phyloP scores from a whole-genome alignment of 345 rosid genomes.

The Salix caprea region DNA sequence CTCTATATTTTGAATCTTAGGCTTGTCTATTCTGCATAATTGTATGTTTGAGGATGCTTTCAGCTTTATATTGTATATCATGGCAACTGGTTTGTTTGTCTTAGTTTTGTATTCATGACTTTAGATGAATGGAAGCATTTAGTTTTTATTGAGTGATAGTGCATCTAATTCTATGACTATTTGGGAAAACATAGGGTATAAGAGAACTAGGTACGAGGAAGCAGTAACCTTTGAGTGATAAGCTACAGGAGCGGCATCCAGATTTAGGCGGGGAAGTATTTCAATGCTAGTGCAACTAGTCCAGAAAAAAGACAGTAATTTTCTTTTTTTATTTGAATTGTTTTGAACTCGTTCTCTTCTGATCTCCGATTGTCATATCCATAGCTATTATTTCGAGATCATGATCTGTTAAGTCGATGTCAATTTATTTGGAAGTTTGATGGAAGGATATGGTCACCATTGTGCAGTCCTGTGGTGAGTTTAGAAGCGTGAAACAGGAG shows the following conservation, averaged over 20 bases:
- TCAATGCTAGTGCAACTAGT: neutral
- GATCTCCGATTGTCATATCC: neutral
- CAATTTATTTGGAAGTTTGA: neutral
- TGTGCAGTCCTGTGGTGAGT: neutral
- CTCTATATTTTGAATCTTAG: neutral
- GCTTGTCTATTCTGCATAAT: neutral
- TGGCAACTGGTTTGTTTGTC: neutral
- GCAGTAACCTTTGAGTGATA: neutral
- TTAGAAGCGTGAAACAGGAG: neutral
- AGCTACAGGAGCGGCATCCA: neutral
- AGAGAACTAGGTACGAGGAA: neutral
- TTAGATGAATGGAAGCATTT: neutral
- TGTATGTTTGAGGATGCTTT: neutral
- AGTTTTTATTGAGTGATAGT: neutral
- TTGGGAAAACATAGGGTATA: neutral
- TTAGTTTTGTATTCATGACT: neutral
- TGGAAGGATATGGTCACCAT: neutral
- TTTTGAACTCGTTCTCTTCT: neutral
- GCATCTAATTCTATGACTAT: neutral
- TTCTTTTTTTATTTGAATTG: neutral
- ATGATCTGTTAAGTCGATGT: neutral
- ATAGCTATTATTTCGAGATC: neutral
- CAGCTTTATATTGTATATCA: neutral
- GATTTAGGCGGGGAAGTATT: neutral
- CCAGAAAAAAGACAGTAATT: neutral